phyloP scores from a whole-genome alignment of 805 yeast species.

The Scheffersomyces stipitis region DNA sequence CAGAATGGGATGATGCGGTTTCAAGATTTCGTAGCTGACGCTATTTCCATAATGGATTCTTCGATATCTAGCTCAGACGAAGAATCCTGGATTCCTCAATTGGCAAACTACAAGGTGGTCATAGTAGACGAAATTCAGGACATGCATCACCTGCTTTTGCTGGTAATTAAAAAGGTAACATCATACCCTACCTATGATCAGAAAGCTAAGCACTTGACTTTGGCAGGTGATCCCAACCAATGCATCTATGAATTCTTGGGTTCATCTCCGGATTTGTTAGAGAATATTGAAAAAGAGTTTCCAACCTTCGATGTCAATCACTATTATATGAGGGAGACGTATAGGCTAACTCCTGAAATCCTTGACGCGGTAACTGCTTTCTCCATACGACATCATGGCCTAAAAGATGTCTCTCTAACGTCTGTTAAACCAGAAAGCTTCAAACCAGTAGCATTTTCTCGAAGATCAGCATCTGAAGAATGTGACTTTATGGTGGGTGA shows the following conservation, averaged over 20 bases:
- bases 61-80: conserved; percentile 21
- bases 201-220: conserved; percentile 49
- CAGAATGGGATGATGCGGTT: conserved; percentile 34
- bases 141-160: conserved; percentile 51
- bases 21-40: conserved; percentile 35
- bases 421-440: conserved; percentile 11
- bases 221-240: conserved; percentile 75
- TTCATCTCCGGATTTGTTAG: conserved; percentile 38
- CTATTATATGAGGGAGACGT: conserved; percentile 49
- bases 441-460: conserved; percentile 21
- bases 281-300: conserved; percentile 19
- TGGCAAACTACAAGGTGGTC: conserved; percentile 33
- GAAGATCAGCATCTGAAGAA: conserved; percentile 32
- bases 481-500: conserved; percentile 45
- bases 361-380: conserved; percentile 35
- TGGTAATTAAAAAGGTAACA: conserved; percentile 40
- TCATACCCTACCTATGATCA: conserved; percentile 28
- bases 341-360: conserved; percentile 62
- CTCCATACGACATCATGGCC: background rate
- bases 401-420: background rate
- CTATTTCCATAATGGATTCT: conserved; percentile 26
- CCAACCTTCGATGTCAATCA: conserved; percentile 20
- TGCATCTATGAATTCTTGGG: conserved; percentile 70
- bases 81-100: conserved; percentile 14
- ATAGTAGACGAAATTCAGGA: conserved; percentile 79